Base-by-base conservation (phyloP, 2,329 filamentous ascomycete species). In the Dactylellina haptotyla region DNA sequence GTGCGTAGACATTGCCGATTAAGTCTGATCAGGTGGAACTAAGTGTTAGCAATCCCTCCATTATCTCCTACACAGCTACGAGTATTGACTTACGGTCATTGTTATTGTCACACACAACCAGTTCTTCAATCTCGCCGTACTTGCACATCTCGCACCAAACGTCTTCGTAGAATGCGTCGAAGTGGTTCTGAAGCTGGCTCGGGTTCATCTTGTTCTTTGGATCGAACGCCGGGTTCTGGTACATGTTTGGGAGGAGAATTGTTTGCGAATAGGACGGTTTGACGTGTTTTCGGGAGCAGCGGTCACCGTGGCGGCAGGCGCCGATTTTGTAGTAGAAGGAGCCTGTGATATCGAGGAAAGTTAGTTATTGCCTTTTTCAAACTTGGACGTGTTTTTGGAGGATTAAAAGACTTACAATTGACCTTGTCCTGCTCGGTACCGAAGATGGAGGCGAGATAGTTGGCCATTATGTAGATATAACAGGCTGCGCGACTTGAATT, bases 321-420 rank as follows among this genome's bases (percentile, higher is more conserved):
- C 95, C 95, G 82, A 99, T 99, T 85, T 99, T 99, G 90, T 97
- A 93, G 88, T 99, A 99, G 88, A 99, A 99, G 67, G 91, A 95
- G 87, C 95, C 77, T 78, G 30, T 48, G 9, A 16, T 20, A 28
- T 3, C 16, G 30, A 53, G 9, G 16, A 25, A 39, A 14, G 41
- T 63, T 53, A 57, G 54, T 26, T 41, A n/a, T 6, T 39, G 16
- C 9, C 8, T 20, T 25, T 87, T 98, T 97, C n/a, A n/a, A n/a
- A n/a, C 85, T 97, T 93, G 79, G 78, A 59, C 43, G 32, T 54
- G 34, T 26, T 43, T 46, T 41, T 51, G 34, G 20, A 26, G 62
- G 32, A 23, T 34, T 54, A 23, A 12, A 3, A 56, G 75, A 77
- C 75, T 43, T 72, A 78, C 77, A 78, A 75, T 78, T 78, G 70